Evolutionary conservation across 2,329 filamentous ascomycete genomes (phyloP), one percentile per base, ranked within the genome.

Genomic region (Exserohilum turcica): DNA sequence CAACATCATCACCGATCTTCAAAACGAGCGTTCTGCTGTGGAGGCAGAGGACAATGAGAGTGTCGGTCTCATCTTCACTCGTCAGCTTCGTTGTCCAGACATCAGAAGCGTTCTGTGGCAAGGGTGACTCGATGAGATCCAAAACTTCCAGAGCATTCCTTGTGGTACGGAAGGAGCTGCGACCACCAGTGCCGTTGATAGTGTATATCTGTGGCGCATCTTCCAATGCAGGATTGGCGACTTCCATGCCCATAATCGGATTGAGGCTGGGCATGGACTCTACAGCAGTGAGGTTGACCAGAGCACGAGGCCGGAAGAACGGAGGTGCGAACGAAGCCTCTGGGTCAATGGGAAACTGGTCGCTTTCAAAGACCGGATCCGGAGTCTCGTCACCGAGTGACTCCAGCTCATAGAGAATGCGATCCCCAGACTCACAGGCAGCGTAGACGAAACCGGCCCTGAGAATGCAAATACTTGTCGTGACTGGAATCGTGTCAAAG

Each of bases 201-300:
- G 92, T 88, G 75, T 97, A 99, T 19, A 99, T 96, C 70, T 99
- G 95, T 10, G 94, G 94, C 5, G 93, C 92, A 72, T 97, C 94
- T 61, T 97, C 94, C 39, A 91, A 87, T 0, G 90, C 91, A 27
- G 97, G 79, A 64, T 99, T 97, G 40, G 90, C 90, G 21, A 99
- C 86, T 73, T 96, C 93, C 77, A 91, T 93, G 69, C 93, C 92
- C 72, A 96, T 84, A 43, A 97, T 80, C 2, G 95, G 93, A 68
- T 96, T 97, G 82, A 97, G 87, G 7, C 92, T 89, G 63, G 92
- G 85, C 62, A 96, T 87, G 65, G 86, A 90, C 72, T 96, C 90
- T 10, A 95, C 89, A 6, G 95, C 79, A 24, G 88, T 90, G 65
- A 97, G 75, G 67, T 97, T 97, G 70, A 94, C 87, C 10, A 89